Percentiles rank a stretch among this genome's conserved stretches.
These are phyloP conservation scores for Acacia pycnantha DNA, from an alignment of 331 rosid genomes.

Conservation along the genomic window DNA sequence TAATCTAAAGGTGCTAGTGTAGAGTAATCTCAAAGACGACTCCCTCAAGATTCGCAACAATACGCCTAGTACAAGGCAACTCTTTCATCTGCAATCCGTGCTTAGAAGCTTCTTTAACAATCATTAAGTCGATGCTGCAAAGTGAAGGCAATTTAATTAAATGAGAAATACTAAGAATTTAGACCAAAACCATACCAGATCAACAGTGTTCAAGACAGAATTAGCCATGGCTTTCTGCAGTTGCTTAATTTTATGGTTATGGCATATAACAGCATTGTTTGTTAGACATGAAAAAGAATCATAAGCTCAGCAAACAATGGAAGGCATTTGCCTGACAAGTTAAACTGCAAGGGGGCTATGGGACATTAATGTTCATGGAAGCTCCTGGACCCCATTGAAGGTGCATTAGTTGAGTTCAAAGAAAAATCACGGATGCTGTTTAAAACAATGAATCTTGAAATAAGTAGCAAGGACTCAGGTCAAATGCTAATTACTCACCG, in stretches of 20 bases:
- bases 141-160: conserved; percentile 2
- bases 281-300: background rate
- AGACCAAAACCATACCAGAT: conserved; percentile 2
- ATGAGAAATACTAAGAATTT: background rate
- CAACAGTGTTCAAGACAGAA: background rate
- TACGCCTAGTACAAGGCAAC: conserved; percentile 58
- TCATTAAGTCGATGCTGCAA: conserved; percentile 79
- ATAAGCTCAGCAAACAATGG: background rate
- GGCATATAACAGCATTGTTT: background rate
- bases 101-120: conserved; percentile 58
- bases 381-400: background rate
- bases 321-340: background rate
- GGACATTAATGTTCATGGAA: background rate
- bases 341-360: background rate
- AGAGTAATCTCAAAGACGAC: conserved; percentile 71
- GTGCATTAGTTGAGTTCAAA: background rate
- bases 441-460: background rate
- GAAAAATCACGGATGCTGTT: background rate
- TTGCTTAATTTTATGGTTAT: background rate
- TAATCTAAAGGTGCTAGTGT: conserved; percentile 25
- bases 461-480: background rate
- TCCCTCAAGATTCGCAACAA: conserved; percentile 72
- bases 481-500: background rate
- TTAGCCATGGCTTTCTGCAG: background rate
- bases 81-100: conserved; percentile 67